These are phyloP conservation scores for Aspergillus cavernicola DNA, from an alignment of 495 filamentous ascomycete species.

Conservation along the genomic window DNA sequence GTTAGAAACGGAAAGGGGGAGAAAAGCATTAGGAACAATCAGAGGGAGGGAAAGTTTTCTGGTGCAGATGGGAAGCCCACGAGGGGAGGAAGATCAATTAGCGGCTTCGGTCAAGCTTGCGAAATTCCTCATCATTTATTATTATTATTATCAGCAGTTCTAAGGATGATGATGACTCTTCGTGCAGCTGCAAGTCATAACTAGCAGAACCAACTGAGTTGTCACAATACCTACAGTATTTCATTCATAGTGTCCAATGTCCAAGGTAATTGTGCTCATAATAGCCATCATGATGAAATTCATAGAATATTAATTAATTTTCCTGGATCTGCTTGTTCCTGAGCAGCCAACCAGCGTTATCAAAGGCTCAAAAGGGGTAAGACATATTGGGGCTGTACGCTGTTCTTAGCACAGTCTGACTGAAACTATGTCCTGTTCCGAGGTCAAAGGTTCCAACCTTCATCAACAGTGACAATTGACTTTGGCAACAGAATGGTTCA, in stretches of 20 bases:
- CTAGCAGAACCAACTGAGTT: slow-evolving; percentile 6
- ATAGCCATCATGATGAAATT: neutral
- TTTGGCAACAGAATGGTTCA: slow-evolving; percentile 1
- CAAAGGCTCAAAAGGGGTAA: slow-evolving; percentile 16
- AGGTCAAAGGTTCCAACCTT: neutral
- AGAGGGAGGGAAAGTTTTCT: slow-evolving; percentile 6
- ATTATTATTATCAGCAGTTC: too few relatives aligned
- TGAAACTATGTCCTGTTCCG: slow-evolving; percentile 1
- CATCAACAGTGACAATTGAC: slow-evolving; percentile 1
- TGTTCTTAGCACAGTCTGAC: slow-evolving; percentile 9
- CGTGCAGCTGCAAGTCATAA: slow-evolving; percentile 27
- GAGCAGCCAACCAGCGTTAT: slow-evolving; percentile 22
- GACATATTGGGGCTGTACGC: slow-evolving; percentile 16
- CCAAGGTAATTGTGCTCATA: neutral
- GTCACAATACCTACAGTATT: neutral
- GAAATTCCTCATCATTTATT: too few relatives aligned
- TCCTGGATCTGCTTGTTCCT: slow-evolving; percentile 22
- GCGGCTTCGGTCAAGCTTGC: too few relatives aligned
- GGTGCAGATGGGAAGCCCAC: slow-evolving; percentile 17
- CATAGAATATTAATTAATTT: slow-evolving; percentile 19
- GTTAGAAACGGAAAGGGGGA: neutral
- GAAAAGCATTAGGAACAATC: neutral
- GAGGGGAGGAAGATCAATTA: slow-evolving; percentile 16
- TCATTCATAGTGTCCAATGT: neutral
- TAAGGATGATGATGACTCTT: slow-evolving; percentile 16